Percentiles rank a stretch among this genome's conserved stretches.
Evolutionary conservation across 2,329 filamentous ascomycete genomes (phyloP).

Genomic region (Pseudogymnoascus sp.): DNA sequence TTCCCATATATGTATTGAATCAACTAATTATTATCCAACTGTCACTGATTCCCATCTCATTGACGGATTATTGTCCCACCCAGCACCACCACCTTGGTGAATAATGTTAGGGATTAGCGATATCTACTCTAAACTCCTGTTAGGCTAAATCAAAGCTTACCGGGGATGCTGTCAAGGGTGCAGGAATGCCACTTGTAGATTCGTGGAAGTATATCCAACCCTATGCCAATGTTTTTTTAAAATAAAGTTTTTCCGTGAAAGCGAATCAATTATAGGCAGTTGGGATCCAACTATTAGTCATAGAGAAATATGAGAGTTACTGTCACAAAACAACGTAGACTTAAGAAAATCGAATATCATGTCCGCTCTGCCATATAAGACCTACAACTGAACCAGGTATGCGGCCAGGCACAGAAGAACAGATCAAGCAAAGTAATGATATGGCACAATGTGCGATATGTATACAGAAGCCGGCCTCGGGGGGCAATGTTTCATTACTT

Average conservation of each 20-base stretch:
- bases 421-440: not conserved
- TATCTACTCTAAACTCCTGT: not conserved
- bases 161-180: not conserved
- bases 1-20: not conserved
- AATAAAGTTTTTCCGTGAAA: not conserved
- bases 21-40: not conserved
- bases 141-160: not conserved
- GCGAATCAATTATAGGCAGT: not conserved
- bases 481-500: not conserved
- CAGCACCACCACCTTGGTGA: not conserved
- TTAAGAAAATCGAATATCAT: not conserved
- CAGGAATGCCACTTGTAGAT: not conserved
- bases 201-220: not conserved
- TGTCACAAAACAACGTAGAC: not conserved
- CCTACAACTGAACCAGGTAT: too few relatives aligned
- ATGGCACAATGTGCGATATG: not conserved
- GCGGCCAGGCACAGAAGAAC: too few relatives aligned
- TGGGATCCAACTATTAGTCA: not conserved
- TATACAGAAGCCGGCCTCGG: not conserved
- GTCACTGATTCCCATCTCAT: not conserved
- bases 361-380: too few relatives aligned
- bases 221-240: not conserved
- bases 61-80: not conserved
- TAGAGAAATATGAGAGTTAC: not conserved
- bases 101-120: not conserved